Conservation (phyloP, 371 early-diverging fungal species). For the Catenaria anguillulae region DNA sequence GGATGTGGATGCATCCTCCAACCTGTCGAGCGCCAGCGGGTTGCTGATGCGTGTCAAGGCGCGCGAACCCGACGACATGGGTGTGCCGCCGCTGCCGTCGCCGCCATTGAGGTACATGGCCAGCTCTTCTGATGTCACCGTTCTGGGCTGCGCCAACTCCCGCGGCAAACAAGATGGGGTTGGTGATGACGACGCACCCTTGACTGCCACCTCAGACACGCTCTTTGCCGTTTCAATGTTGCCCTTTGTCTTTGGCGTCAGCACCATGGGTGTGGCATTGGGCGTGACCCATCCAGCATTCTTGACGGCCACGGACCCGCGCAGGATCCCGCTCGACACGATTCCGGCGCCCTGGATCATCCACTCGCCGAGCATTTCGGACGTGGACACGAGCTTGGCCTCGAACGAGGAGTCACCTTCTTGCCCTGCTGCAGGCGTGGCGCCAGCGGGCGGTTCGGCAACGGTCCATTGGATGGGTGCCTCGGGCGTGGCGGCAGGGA, state of each 20-base stretch:
- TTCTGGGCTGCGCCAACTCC: too few species aligned
- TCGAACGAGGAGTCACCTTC: background rate
- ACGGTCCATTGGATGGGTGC: background rate
- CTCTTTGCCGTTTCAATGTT: background rate
- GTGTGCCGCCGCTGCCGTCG: too few species aligned
- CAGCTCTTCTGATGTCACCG: too few species aligned
- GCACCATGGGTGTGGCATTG: background rate
- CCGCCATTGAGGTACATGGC: too few species aligned
- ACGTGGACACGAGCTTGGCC: background rate
- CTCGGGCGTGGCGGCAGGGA: background rate
- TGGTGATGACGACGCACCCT: background rate
- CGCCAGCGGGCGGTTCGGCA: background rate
- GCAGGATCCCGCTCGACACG: background rate
- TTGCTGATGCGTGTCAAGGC: too few species aligned
- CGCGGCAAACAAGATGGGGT: too few species aligned
- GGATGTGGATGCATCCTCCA: too few species aligned
- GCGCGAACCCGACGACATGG: too few species aligned
- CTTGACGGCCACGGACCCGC: background rate
- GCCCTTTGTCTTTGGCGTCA: background rate
- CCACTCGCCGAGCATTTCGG: background rate
- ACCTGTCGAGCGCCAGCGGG: too few species aligned
- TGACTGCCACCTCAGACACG: background rate
- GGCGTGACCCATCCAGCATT: background rate
- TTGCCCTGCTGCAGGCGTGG: too few species aligned
- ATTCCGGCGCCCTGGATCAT: background rate